phyloP scores from a whole-genome alignment of 2,329 filamentous ascomycete genomes.

The Aspergillus sp. region DNA sequence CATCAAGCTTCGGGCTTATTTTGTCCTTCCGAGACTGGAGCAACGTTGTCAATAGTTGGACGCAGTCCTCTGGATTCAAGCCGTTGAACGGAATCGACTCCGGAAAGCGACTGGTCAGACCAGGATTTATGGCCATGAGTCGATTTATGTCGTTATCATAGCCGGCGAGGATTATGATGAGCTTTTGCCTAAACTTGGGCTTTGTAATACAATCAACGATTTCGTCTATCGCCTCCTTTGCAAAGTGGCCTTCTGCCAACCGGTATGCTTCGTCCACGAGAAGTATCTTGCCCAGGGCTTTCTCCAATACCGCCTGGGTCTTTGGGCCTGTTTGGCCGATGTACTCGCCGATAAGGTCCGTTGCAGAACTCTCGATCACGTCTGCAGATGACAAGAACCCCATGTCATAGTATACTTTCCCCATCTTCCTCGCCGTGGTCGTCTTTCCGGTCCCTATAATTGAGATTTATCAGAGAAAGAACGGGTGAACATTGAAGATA shows the following conservation, averaged over 20 bases:
- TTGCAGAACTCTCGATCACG: slow-evolving; percentile 59
- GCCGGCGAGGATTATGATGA: slow-evolving; percentile 61
- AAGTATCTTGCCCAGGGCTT: slow-evolving; percentile 56
- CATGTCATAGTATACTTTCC: slow-evolving; percentile 67
- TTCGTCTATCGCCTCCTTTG: slow-evolving; percentile 48
- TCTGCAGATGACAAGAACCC: slow-evolving; percentile 54
- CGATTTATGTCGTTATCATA: slow-evolving; percentile 60
- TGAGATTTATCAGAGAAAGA: background rate
- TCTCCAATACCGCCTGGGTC: slow-evolving; percentile 52
- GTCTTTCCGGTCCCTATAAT: slow-evolving; percentile 61
- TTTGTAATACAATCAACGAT: slow-evolving; percentile 49
- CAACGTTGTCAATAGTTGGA: slow-evolving; percentile 35
- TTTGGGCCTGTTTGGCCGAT: slow-evolving; percentile 64
- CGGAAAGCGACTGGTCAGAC: slow-evolving; percentile 57
- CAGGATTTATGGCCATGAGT: slow-evolving; percentile 54
- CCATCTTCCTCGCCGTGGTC: slow-evolving; percentile 64
- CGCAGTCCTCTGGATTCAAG: slow-evolving; percentile 38
- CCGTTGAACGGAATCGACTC: slow-evolving; percentile 51
- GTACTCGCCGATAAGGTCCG: slow-evolving; percentile 61
- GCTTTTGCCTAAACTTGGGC: slow-evolving; percentile 48
- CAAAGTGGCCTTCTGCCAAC: slow-evolving; percentile 50
- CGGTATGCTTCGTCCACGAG: slow-evolving; percentile 68
- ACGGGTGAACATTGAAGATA: slow-evolving; percentile 17
- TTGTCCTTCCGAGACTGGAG: slow-evolving; percentile 23
- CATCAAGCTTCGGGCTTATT: slow-evolving; percentile 9